Evolutionary conservation across 345 rosid genomes (phyloP).

Genomic region (Eucalyptus curtisii): DNA sequence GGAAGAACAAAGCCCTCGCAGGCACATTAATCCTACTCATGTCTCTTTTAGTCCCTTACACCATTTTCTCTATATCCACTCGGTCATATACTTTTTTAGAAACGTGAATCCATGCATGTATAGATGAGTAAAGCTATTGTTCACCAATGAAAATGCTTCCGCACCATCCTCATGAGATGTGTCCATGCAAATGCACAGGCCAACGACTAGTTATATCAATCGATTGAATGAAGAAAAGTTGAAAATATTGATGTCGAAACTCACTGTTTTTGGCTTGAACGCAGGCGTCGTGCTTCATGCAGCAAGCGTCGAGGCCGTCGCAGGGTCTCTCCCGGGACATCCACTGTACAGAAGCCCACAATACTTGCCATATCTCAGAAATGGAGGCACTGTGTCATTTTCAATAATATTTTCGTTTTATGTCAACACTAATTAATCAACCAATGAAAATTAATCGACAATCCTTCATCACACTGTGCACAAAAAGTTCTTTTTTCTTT

Average conservation of each 20-base stretch:
- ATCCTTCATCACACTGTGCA: background rate
- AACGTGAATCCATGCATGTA: background rate
- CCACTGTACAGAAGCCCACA: constrained; percentile 85
- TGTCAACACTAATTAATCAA: background rate
- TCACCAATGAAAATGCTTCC: background rate
- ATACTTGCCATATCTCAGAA: constrained; percentile 85
- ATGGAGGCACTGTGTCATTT: constrained; percentile 57
- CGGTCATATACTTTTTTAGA: background rate
- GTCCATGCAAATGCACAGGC: background rate
- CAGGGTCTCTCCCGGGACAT: constrained; percentile 94
- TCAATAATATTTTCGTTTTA: fast-evolving
- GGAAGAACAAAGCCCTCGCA: too few species aligned
- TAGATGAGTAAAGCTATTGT: background rate
- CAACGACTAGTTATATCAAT: background rate
- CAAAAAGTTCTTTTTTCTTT: background rate
- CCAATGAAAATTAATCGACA: background rate
- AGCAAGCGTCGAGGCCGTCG: constrained; percentile 87
- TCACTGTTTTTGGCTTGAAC: constrained; percentile 71
- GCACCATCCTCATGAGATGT: background rate
- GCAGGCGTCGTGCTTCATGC: constrained; percentile 92
- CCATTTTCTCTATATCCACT: background rate
- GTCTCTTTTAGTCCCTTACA: background rate
- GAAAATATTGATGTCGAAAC: background rate
- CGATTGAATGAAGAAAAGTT: background rate
- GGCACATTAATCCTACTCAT: background rate